These are phyloP conservation scores for Apiospora sp. DNA, from an alignment of 2,329 filamentous ascomycete species.

Conservation along the genomic window DNA sequence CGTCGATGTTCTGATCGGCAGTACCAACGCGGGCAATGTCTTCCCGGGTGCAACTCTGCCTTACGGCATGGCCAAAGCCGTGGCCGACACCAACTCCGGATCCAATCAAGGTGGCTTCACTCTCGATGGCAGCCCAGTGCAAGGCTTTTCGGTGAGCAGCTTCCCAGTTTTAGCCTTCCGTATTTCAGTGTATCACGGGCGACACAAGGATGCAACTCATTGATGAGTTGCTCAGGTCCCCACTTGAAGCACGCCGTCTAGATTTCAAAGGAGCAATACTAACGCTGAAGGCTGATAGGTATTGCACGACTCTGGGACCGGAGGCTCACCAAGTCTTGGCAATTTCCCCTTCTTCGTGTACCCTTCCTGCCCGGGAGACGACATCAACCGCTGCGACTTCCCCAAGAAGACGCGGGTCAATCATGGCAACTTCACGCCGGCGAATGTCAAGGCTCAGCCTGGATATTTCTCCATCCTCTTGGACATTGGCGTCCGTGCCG, in stretches of 20 bases:
- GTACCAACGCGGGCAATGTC: slow-evolving; percentile 55
- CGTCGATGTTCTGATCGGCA: slow-evolving; percentile 63
- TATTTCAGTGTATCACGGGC: background rate
- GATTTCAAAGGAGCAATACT: background rate
- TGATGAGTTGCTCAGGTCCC: background rate
- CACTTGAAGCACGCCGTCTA: background rate
- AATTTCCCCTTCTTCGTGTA: slow-evolving; percentile 79
- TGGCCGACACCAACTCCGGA: slow-evolving; percentile 60
- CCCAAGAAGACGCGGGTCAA: slow-evolving; percentile 53
- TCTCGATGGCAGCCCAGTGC: slow-evolving; percentile 56
- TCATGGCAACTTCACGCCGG: slow-evolving; percentile 55
- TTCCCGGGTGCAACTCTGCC: slow-evolving; percentile 51
- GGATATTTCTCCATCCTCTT: slow-evolving; percentile 72
- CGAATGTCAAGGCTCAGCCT: slow-evolving; percentile 63
- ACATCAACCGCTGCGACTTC: slow-evolving; percentile 69
- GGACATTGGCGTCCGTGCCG: slow-evolving; percentile 63
- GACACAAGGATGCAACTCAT: background rate
- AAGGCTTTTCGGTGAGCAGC: slow-evolving; percentile 56
- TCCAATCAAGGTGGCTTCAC: slow-evolving; percentile 67
- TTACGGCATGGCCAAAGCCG: slow-evolving; percentile 61
- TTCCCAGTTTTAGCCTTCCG: background rate
- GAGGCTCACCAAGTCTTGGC: slow-evolving; percentile 68
- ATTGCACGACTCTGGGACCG: slow-evolving; percentile 67
- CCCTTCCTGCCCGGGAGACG: slow-evolving; percentile 65
- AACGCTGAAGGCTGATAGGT: slow-evolving; percentile 30